Evolutionary conservation across 2,329 filamentous ascomycete species (phyloP), one percentile per base, ranked within the genome.

Genomic region (Colletotrichum karsti): DNA sequence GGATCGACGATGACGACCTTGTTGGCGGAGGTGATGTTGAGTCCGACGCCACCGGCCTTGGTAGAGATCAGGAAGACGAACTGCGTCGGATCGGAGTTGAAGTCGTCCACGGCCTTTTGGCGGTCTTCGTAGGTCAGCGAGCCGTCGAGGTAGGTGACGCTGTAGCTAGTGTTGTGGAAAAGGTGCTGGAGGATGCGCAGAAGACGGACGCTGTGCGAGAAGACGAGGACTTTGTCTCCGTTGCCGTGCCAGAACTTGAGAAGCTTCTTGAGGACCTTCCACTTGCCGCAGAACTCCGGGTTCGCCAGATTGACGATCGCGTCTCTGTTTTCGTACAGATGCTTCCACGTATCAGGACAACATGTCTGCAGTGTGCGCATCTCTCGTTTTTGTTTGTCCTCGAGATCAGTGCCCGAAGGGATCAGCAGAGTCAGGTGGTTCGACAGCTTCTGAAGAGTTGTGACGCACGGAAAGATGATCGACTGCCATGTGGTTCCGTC

Each of bases 51-150:
- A 24, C 96, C 96, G 3, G 96, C 95, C 75, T 92, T 93, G 7
- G 96, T 98, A 22, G 93, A 97, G 74, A 99, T 98, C 20, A 99
- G 85, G 74, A 99, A 99, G 5, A 98, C 94, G 74, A 99, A 99
- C 74, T 96, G 93, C 4, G 85, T 86, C 0, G 94, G 89, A 74
- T 97, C 92, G 1, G 92, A 88, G 77, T 99, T 99, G 87, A 97
- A 99, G 53, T 94, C 91, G 75, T 97, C 92, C 1, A 99, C 96
- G 1, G 89, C 88, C 50, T 88, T 89, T 70, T 95, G 91, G 9
- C 96, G 91, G 62, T 97, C 94, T 59, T 94, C 92, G 73, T 96
- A 95, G 35, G 84, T 88, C 82, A 98, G 90, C 9, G 90, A 89
- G 1, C 96, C 96, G 74, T 98, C 95, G 5, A 99, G 84, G 75